Base-by-base conservation (phyloP, 2,329 filamentous ascomycete genomes). In the Didymellaceae sp. region DNA sequence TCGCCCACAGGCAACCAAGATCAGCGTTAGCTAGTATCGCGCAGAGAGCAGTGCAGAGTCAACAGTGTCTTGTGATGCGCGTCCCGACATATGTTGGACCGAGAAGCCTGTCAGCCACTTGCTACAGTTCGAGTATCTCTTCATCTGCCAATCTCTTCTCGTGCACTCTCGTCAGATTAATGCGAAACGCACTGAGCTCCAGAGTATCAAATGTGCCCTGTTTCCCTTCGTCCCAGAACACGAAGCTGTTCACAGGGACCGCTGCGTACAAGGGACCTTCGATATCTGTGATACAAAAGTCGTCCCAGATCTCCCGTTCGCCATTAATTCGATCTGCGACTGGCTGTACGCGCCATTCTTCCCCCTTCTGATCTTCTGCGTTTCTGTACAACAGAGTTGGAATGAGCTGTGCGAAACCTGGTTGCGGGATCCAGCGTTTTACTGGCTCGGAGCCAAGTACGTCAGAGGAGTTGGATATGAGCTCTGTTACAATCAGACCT, bases 201-300 rank as follows among this genome's bases (percentile, higher is more conserved):
- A 74, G 35, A 14, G 42, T 62, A 3, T 61, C 49, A n/a, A 65
- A 61, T 2, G 30, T 24, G 0, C 47, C 55, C 7, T 47, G 49
- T 9, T 63, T 53, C 1, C 43, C 55, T 18, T 55, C 28, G 17
- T 62, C 55, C 73, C 73, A 75, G 39, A 77, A 74, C 0, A 72
- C 63, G 4, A 69, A 18, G 40, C 73, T 71, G 20, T 72, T 74
- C 9, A 74, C 26, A 0, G 69, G 65, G 13, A 66, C 44, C 2
- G 63, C 67, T 2, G 59, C 73, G 54, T 75, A 76, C 16, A 59
- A 58, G 2, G 59, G 30, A 2, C 48, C 51, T 16, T 74, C 71
- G 5, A 73, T 54, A 48, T 75, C 59, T 0, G 60, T 62, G 3
- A 64, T 30, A 44, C 74, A 77, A 33, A 72, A 74, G 6, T 76